Percentiles rank a stretch among this genome's conserved stretches.
phyloP scores from a whole-genome alignment of 2,329 filamentous ascomycete genomes.

The Penicillium sp. region DNA sequence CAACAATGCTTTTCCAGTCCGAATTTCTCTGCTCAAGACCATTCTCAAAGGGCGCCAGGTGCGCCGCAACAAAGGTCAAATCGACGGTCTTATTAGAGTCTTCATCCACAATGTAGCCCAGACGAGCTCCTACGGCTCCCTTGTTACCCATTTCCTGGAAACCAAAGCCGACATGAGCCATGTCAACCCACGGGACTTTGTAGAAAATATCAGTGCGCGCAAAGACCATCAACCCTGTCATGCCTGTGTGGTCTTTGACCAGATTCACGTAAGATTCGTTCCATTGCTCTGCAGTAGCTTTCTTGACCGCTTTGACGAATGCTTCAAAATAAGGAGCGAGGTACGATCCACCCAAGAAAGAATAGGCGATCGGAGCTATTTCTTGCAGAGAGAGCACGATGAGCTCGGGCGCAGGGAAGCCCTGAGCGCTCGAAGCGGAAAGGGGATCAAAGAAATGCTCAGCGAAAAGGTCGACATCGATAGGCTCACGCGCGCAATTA shows the following conservation, averaged over 20 bases:
- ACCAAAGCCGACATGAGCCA: conserved; percentile 82
- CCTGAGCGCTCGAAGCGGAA: conserved; percentile 43
- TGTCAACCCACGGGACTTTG: conserved; percentile 64
- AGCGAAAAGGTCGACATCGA: conserved; percentile 70
- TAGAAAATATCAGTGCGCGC: conserved; percentile 59
- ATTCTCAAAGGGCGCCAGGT: conserved; percentile 85
- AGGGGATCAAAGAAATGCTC: conserved; percentile 66
- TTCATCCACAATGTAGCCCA: conserved; percentile 54
- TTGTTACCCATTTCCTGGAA: conserved; percentile 91
- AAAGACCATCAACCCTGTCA: conserved; percentile 88
- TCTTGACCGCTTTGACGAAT: conserved; percentile 68
- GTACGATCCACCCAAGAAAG: conserved; percentile 81
- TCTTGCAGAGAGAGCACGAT: conserved; percentile 77
- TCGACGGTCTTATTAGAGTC: conserved; percentile 53
- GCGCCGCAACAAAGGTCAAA: conserved; percentile 82
- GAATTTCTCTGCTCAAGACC: conserved; percentile 72
- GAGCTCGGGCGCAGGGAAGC: conserved; percentile 57
- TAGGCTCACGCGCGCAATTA: conserved; percentile 74
- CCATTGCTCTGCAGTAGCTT: conserved; percentile 57
- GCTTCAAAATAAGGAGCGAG: conserved; percentile 72
- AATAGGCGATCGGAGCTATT: conserved; percentile 76
- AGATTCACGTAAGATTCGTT: conserved; percentile 65
- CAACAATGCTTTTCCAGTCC: conserved; percentile 84
- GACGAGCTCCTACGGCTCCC: conserved; percentile 77
- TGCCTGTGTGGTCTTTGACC: conserved; percentile 71